Percentiles rank a stretch among this genome's conserved stretches.
phyloP scores from a whole-genome alignment of 768 basidiomycete species.

The Amanita inopinata region DNA sequence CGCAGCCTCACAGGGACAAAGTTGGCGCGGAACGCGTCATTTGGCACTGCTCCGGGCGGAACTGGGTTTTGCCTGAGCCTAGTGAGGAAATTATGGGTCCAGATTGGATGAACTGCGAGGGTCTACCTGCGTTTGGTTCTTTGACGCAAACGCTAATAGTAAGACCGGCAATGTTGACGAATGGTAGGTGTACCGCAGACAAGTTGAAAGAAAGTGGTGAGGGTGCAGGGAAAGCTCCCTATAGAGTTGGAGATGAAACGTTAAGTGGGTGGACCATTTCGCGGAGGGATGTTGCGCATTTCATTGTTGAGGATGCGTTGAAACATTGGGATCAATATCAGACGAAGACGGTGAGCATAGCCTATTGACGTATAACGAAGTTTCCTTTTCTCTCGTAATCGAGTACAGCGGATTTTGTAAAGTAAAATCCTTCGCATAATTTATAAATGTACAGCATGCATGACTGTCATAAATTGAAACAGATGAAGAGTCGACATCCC shows the following conservation, averaged over 20 bases:
- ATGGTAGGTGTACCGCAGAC: slow-evolving; percentile 41
- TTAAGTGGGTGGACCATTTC: slow-evolving; percentile 43
- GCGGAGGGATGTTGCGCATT: slow-evolving; percentile 57
- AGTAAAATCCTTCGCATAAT: neutral
- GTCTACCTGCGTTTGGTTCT: slow-evolving; percentile 32
- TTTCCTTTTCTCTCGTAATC: no score
- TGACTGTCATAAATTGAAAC: no score
- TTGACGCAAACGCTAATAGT: slow-evolving; percentile 40
- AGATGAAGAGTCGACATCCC: no score
- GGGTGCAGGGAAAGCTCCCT: slow-evolving; percentile 23
- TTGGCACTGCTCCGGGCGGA: slow-evolving; percentile 37
- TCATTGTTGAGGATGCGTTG: slow-evolving; percentile 17
- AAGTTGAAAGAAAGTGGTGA: slow-evolving; percentile 13
- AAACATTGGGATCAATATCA: neutral
- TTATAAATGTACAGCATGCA: neutral
- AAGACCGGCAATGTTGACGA: slow-evolving; percentile 48
- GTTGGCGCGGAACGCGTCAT: slow-evolving; percentile 44
- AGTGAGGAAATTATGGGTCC: slow-evolving; percentile 30
- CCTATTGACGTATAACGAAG: neutral
- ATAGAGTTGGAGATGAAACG: slow-evolving; percentile 35
- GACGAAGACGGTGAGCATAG: neutral
- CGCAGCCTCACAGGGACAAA: slow-evolving; percentile 49
- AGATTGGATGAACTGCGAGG: slow-evolving; percentile 32
- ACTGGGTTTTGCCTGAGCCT: slow-evolving; percentile 39
- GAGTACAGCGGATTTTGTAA: neutral